Evolutionary conservation across 768 basidiomycete genomes (phyloP).

Genomic region (Hydnomerulius pinastri): DNA sequence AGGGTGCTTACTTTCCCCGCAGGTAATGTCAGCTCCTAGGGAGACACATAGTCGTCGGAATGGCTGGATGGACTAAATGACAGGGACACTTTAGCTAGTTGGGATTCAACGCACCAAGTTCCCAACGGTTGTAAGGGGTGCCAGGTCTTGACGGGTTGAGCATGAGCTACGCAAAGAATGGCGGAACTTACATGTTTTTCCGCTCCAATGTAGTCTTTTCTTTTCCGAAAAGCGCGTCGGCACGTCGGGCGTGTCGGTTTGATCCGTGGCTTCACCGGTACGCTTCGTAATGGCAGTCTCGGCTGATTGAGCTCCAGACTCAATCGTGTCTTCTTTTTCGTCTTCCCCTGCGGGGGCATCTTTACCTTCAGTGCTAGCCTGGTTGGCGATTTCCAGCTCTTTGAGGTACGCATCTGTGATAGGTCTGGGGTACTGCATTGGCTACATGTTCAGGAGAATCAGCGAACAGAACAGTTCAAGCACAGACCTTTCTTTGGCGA

Average conservation of each 20-base stretch:
- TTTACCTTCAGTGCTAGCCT: constrained; percentile 2
- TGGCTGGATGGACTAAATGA: constrained; percentile 50
- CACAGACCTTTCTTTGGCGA: constrained; percentile 65
- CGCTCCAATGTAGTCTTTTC: constrained; percentile 81
- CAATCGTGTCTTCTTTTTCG: neutral
- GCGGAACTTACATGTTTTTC: constrained; percentile 71
- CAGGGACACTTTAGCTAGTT: neutral
- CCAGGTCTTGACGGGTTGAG: constrained; percentile 48
- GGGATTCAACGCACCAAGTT: constrained; percentile 62
- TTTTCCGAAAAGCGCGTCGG: constrained; percentile 78
- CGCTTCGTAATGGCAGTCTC: constrained; percentile 31
- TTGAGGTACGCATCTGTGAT: constrained; percentile 62
- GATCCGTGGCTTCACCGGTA: constrained; percentile 37
- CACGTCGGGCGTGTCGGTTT: constrained; percentile 66
- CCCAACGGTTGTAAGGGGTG: constrained; percentile 92
- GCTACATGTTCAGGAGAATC: neutral
- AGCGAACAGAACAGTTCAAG: neutral
- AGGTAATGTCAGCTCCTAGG: constrained; percentile 92
- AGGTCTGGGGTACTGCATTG: constrained; percentile 61
- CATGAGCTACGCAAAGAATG: constrained; percentile 32
- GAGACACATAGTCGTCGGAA: constrained; percentile 88
- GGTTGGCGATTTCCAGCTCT: constrained; percentile 43
- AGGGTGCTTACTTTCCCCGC: constrained; percentile 75
- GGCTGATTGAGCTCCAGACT: neutral
- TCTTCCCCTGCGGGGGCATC: constrained; percentile 17